phyloP scores from a whole-genome alignment of 306 rosid genomes.

The Trifolium fragiferum region DNA sequence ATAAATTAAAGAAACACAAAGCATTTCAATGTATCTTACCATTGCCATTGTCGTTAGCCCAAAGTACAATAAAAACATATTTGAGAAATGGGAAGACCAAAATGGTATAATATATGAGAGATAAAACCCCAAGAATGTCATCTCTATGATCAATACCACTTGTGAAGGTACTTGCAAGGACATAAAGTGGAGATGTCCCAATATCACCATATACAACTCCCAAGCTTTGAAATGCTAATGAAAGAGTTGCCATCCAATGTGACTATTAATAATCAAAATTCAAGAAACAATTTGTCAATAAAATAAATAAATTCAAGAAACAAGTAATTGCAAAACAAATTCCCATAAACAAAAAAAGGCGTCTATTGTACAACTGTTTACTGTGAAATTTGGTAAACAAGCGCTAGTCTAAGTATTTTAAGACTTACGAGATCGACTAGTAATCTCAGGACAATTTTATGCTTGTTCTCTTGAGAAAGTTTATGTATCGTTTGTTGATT shows the following conservation, averaged over 20 bases:
- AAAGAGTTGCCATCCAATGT: neutral
- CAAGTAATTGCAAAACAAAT: too few relatives aligned
- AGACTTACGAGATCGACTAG: too few relatives aligned
- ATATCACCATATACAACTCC: conserved; percentile 37
- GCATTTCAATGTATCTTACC: conserved; percentile 1
- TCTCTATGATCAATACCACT: neutral
- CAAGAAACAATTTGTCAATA: too few relatives aligned
- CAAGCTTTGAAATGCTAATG: conserved; percentile 31
- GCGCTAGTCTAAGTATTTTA: too few relatives aligned
- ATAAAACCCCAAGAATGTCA: conserved; percentile 23
- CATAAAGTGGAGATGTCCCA: conserved; percentile 32
- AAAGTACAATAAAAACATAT: conserved; percentile 11
- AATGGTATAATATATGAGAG: conserved; percentile 31
- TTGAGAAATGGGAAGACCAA: neutral
- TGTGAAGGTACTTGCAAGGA: neutral
- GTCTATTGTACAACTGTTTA: too few relatives aligned
- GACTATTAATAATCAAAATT: neutral
- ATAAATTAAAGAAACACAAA: neutral
- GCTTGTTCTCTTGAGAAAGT: too few relatives aligned
- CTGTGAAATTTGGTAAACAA: too few relatives aligned
- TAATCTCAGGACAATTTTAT: too few relatives aligned
- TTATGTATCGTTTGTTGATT: too few relatives aligned
- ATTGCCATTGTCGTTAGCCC: conserved; percentile 21
- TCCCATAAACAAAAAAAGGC: too few relatives aligned
- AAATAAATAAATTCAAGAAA: too few relatives aligned